These are phyloP conservation scores for Comarum palustre DNA, from an alignment of 306 rosid genomes.

Conservation along the genomic window DNA sequence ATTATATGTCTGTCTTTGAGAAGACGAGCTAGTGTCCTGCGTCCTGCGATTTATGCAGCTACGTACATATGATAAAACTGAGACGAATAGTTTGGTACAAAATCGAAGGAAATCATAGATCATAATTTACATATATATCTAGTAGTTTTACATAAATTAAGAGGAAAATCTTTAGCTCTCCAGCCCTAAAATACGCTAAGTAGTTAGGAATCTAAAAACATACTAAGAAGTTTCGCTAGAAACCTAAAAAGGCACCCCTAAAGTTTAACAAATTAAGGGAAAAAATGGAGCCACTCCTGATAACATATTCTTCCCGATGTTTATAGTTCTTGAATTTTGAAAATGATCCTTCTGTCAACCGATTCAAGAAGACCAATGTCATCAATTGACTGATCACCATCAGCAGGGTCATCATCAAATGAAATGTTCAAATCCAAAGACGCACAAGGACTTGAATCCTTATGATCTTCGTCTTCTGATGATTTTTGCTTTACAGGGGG, in stretches of 20 bases:
- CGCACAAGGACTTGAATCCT: slow-evolving; percentile 41
- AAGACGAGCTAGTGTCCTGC: not conserved
- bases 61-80: not conserved
- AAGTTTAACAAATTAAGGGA: not conserved
- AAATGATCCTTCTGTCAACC: slow-evolving; percentile 72
- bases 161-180: slow-evolving; percentile 20
- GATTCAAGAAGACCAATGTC: slow-evolving; percentile 77
- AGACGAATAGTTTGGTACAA: not conserved
- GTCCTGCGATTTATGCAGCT: not conserved
- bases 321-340: slow-evolving; percentile 62
- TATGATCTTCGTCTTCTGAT: slow-evolving; percentile 19
- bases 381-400: slow-evolving; percentile 47
- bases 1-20: too few species aligned
- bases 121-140: slow-evolving; percentile 34
- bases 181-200: slow-evolving; percentile 28
- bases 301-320: slow-evolving; percentile 3
- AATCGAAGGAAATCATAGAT: slow-evolving; percentile 15
- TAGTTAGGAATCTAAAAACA: slow-evolving; percentile 32
- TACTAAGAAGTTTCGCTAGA: slow-evolving; percentile 28
- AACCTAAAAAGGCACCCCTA: slow-evolving; percentile 8
- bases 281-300: not conserved
- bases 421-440: slow-evolving; percentile 88
- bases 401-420: slow-evolving; percentile 44
- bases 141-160: slow-evolving; percentile 36
- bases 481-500: slow-evolving; percentile 49